Evolutionary conservation across 73 alveolate species (phyloP).

Genomic region (Durusdinium trenchii): DNA sequence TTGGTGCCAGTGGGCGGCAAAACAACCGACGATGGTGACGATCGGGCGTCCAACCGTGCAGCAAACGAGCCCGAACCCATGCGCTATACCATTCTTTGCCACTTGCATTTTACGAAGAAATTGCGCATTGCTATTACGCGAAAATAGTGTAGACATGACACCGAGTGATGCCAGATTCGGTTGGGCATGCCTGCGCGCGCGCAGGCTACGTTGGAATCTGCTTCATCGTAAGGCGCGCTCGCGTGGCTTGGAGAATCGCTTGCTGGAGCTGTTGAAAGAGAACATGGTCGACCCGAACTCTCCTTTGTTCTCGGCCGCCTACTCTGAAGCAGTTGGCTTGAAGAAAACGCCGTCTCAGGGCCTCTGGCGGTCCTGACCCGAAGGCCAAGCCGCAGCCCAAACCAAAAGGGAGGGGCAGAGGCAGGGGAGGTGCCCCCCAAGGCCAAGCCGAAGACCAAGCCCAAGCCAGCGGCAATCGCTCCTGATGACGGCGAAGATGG

Average conservation of each 20-base stretch:
- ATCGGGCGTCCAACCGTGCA: background rate
- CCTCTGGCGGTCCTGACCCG: background rate
- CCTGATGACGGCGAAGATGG: background rate
- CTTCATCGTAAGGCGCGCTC: background rate
- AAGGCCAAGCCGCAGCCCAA: background rate
- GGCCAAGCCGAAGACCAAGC: background rate
- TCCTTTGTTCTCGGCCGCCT: background rate
- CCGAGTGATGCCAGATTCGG: background rate
- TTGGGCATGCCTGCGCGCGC: background rate
- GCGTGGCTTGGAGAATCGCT: background rate
- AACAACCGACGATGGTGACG: background rate
- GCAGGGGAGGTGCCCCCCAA: background rate
- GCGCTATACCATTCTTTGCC: background rate
- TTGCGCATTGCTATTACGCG: background rate
- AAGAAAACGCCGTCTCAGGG: background rate
- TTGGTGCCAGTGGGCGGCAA: constrained; percentile 12
- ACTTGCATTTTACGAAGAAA: background rate
- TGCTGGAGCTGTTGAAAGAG: background rate
- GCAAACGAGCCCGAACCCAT: background rate
- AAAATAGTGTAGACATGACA: constrained; percentile 4
- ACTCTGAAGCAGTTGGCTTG: background rate
- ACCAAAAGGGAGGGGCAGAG: background rate
- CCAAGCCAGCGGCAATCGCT: background rate
- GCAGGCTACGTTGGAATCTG: constrained; percentile 1
- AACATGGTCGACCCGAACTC: background rate